Conservation (phyloP, 2,329 filamentous ascomycete species). For the Diaporthe velutina region DNA sequence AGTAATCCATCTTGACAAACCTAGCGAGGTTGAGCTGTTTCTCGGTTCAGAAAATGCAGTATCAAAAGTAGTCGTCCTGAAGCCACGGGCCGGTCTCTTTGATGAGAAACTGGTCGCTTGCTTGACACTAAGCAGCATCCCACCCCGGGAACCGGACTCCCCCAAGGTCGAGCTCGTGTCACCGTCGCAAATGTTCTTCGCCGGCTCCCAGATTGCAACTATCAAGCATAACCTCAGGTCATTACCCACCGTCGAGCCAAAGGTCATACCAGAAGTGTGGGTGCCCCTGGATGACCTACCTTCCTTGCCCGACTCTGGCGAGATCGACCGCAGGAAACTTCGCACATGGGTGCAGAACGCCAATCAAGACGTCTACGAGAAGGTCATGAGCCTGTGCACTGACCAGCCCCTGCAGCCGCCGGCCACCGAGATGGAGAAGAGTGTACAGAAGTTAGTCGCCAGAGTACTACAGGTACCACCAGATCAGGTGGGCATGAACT, state of each 20-base stretch:
- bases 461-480: slow-evolving; percentile 53
- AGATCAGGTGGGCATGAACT: slow-evolving; percentile 57
- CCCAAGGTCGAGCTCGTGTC: slow-evolving; percentile 52
- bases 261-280: slow-evolving; percentile 60
- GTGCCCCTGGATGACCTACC: slow-evolving; percentile 62
- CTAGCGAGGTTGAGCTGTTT: slow-evolving; percentile 54
- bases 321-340: slow-evolving; percentile 57
- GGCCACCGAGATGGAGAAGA: slow-evolving; percentile 53
- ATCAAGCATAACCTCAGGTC: slow-evolving; percentile 53
- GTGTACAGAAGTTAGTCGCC: slow-evolving; percentile 54
- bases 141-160: slow-evolving; percentile 46
- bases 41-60: slow-evolving; percentile 56
- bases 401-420: slow-evolving; percentile 52
- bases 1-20: slow-evolving; percentile 37
- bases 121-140: slow-evolving; percentile 53
- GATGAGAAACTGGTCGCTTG: slow-evolving; percentile 64
- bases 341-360: slow-evolving; percentile 69
- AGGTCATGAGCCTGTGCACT: slow-evolving; percentile 58
- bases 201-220: slow-evolving; percentile 56
- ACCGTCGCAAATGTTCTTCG: slow-evolving; percentile 54
- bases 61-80: slow-evolving; percentile 57
- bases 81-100: slow-evolving; percentile 63
- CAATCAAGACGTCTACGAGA: slow-evolving; percentile 59
- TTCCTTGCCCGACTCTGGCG: slow-evolving; percentile 51
- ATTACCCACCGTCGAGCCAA: slow-evolving; percentile 51